phyloP scores from a whole-genome alignment of 2,329 filamentous ascomycete species.

The Diaporthe vexans region DNA sequence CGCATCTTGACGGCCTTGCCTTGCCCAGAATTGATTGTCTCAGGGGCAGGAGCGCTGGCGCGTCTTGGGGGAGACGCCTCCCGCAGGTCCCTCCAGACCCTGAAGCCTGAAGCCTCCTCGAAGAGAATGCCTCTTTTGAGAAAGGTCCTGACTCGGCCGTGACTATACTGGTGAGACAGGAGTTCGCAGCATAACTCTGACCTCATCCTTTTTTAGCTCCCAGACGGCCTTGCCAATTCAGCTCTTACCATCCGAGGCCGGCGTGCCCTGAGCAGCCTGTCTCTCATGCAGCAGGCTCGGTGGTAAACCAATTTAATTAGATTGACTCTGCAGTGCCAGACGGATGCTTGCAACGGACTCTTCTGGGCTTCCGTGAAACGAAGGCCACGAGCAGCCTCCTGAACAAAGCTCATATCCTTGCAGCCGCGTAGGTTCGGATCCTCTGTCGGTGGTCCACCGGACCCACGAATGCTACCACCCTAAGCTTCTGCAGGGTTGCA shows the following conservation, averaged over 20 bases:
- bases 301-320: neutral
- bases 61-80: slow-evolving; percentile 20
- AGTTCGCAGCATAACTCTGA: slow-evolving; percentile 9
- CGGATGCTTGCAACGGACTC: slow-evolving; percentile 21
- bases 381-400: slow-evolving; percentile 19
- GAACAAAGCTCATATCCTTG: slow-evolving; percentile 28
- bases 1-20: slow-evolving; percentile 18
- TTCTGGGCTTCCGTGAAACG: slow-evolving; percentile 36
- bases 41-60: slow-evolving; percentile 22
- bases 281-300: neutral
- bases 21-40: slow-evolving; percentile 25
- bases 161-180: slow-evolving; percentile 25
- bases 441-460: slow-evolving; percentile 4
- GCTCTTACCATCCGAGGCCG: slow-evolving; percentile 7
- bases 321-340: neutral
- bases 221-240: neutral
- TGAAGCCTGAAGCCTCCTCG: slow-evolving; percentile 11
- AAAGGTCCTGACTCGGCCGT: slow-evolving; percentile 24
- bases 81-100: slow-evolving; percentile 23
- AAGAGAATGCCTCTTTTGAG: slow-evolving; percentile 18
- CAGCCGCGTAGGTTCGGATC: slow-evolving; percentile 31
- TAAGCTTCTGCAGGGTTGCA: slow-evolving; percentile 30
- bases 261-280: neutral
- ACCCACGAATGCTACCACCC: slow-evolving; percentile 26
- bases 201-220: neutral